Conservation (phyloP, 2,329 filamentous ascomycete species). For the Colletotrichum phormii region DNA sequence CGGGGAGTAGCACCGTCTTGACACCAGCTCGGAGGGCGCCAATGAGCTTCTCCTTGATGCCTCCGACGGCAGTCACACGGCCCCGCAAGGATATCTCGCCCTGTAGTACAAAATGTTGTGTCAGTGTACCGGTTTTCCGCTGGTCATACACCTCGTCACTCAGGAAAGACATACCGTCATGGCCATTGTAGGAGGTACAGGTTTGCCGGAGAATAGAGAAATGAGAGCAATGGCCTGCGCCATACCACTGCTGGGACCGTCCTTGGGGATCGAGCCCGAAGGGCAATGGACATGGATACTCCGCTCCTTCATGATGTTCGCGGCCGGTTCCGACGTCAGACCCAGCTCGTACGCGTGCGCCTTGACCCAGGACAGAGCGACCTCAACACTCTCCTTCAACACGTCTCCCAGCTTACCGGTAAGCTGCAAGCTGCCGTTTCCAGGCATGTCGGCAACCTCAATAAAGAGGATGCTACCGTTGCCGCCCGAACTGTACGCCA, state of each 20-base stretch:
- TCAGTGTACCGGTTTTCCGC: constrained; percentile 19
- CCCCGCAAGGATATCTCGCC: constrained; percentile 84
- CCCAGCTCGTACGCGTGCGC: constrained; percentile 93
- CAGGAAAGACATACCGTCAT: constrained; percentile 78
- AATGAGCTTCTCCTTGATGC: constrained; percentile 99
- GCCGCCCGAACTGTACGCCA: constrained; percentile 92
- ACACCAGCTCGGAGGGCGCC: constrained; percentile 93
- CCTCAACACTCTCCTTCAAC: constrained; percentile 96
- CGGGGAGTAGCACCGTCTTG: constrained; percentile 90
- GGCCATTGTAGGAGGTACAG: constrained; percentile 90
- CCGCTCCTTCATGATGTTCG: constrained; percentile 96
- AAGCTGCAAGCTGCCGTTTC: constrained; percentile 89
- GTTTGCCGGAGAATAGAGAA: constrained; percentile 85
- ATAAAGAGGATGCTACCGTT: constrained; percentile 98
- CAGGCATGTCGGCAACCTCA: constrained; percentile 97
- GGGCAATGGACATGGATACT: constrained; percentile 97
- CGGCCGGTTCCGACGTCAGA: constrained; percentile 80
- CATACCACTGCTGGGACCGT: constrained; percentile 87
- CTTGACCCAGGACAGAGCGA: constrained; percentile 97
- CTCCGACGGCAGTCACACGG: constrained; percentile 91
- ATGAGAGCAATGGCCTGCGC: constrained; percentile 95
- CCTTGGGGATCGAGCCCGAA: constrained; percentile 93
- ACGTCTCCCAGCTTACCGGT: constrained; percentile 97
- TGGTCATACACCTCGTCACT: not conserved
- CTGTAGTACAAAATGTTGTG: constrained; percentile 48